A percentile compares a stretch with the other conserved stretches of the same genome.
Conservation (phyloP, 2,329 filamentous ascomycete species). For the Aspergillus uvarum region DNA sequence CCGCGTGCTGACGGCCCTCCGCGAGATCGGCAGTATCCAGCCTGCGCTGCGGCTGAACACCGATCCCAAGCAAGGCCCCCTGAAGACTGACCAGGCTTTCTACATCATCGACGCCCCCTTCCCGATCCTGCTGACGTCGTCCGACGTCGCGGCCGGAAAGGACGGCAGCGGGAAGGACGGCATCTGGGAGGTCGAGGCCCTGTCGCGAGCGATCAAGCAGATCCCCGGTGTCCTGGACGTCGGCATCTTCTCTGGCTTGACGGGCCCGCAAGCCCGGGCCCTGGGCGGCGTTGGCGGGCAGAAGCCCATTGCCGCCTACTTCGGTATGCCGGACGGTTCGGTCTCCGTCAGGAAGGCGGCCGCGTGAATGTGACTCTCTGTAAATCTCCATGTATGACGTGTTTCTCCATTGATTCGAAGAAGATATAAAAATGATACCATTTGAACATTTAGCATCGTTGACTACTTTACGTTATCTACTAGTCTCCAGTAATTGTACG, state of each 20-base stretch:
- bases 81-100: constrained; percentile 82
- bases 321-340: constrained; percentile 78
- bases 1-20: constrained; percentile 71
- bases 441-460: constrained; percentile 15
- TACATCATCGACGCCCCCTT: constrained; percentile 94
- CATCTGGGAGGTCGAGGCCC: constrained; percentile 73
- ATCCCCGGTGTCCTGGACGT: constrained; percentile 89
- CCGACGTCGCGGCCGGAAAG: constrained; percentile 51
- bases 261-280: constrained; percentile 68
- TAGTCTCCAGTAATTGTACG: constrained; percentile 7
- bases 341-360: constrained; percentile 57
- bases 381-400: constrained; percentile 1
- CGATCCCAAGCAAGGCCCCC: constrained; percentile 75
- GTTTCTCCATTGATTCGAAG: constrained; percentile 1
- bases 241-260: constrained; percentile 81
- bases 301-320: constrained; percentile 92
- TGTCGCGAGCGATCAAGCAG: constrained; percentile 73
- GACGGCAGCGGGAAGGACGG: constrained; percentile 62
- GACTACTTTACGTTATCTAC: constrained; percentile 2
- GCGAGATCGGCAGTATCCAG: constrained; percentile 67
- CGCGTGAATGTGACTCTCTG: constrained; percentile 10
- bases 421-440: constrained; percentile 21
- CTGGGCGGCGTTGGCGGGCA: constrained; percentile 69
- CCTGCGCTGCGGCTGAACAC: constrained; percentile 71
- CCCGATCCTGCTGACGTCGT: constrained; percentile 64